Conservation (phyloP, 2,329 filamentous ascomycete species). For the Huntiella decipiens region DNA sequence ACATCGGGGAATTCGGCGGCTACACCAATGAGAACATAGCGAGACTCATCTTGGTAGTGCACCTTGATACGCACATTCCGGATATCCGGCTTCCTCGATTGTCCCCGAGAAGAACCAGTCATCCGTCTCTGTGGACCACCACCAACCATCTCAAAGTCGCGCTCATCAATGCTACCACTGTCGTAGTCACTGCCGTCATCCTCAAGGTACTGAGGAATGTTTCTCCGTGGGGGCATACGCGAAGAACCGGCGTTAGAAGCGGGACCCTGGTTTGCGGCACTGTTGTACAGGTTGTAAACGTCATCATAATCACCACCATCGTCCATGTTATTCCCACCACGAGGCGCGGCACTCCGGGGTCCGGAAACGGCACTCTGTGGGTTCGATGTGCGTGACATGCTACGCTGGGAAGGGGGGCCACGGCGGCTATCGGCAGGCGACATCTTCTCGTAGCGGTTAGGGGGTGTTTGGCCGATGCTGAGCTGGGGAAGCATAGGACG, state of each 20-base stretch:
- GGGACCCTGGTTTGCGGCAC: conserved; percentile 23
- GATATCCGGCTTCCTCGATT: conserved; percentile 44
- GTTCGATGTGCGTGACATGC: conserved; percentile 9
- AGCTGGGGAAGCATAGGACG: conserved; percentile 44
- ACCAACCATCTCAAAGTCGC: conserved; percentile 62
- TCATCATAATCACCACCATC: conserved; percentile 15
- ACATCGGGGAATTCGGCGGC: conserved; percentile 60
- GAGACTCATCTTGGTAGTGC: conserved; percentile 66
- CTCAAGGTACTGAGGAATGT: conserved; percentile 45
- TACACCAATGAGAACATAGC: conserved; percentile 72
- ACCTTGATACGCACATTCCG: conserved; percentile 80
- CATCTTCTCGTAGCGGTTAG: conserved; percentile 35
- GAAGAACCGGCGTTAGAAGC: conserved; percentile 22
- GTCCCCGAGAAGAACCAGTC: conserved; percentile 27
- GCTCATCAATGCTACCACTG: conserved; percentile 51
- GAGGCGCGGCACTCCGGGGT: conserved; percentile 10
- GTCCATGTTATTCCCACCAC: conserved; percentile 10
- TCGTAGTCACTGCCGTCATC: conserved; percentile 57
- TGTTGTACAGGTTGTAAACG: conserved; percentile 17
- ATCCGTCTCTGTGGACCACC: conserved; percentile 24
- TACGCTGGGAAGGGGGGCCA: conserved; percentile 1
- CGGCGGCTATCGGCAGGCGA: conserved; percentile 24
- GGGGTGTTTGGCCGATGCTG: conserved; percentile 38
- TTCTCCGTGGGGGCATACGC: conserved; percentile 22
- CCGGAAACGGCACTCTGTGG: conserved; percentile 7